phyloP scores from a whole-genome alignment of 345 rosid genomes.

The Bruguiera sexangula region DNA sequence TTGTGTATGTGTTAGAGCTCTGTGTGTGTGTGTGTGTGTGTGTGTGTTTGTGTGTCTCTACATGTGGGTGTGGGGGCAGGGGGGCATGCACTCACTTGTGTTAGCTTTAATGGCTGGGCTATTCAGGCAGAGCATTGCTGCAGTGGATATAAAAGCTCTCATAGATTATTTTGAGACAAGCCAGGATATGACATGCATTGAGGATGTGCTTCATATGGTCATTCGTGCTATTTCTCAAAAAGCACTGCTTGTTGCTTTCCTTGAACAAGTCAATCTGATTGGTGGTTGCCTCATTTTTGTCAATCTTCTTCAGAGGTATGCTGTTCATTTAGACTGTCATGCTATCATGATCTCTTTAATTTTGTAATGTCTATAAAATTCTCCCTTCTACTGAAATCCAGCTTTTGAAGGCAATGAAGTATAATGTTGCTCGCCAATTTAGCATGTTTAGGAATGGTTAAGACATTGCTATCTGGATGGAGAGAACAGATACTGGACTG shows the following conservation, averaged over 20 bases:
- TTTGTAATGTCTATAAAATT: not conserved
- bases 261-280: slow-evolving; percentile 76
- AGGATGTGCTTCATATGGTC: slow-evolving; percentile 89
- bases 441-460: not conserved
- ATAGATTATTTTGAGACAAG: slow-evolving; percentile 81
- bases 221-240: slow-evolving; percentile 82
- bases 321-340: slow-evolving; percentile 2
- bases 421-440: not conserved
- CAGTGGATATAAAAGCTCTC: slow-evolving; percentile 68
- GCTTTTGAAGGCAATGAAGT: not conserved
- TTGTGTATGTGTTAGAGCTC: too few relatives aligned
- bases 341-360: not conserved
- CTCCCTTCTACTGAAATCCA: not conserved
- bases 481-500: not conserved
- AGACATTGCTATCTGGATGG: slow-evolving; percentile 1
- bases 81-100: too few relatives aligned
- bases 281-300: slow-evolving; percentile 90
- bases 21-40: too few relatives aligned
- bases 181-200: slow-evolving; percentile 86
- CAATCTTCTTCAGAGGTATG: slow-evolving; percentile 84
- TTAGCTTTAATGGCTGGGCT: slow-evolving; percentile 1
- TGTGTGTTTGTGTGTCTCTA: too few relatives aligned
- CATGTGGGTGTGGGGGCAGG: too few relatives aligned
- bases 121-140: slow-evolving; percentile 70
- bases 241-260: slow-evolving; percentile 64